Base-by-base conservation (phyloP, 331 rosid genomes). In the Quercus tomentella region DNA sequence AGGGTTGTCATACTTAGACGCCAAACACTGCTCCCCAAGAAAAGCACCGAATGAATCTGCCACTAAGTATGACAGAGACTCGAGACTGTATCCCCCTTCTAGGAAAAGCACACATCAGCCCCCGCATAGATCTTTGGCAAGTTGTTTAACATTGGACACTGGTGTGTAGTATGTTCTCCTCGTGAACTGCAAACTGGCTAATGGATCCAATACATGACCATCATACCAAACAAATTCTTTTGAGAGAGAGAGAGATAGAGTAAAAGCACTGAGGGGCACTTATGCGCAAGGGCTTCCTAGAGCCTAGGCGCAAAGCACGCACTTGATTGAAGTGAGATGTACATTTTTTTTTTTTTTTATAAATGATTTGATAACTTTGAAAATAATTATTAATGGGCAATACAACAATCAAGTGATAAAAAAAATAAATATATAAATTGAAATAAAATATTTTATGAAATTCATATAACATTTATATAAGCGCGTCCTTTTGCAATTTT, bases 91-190 rank as follows among this genome's bases (percentile, higher is more conserved):
- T 9, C 97, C 96, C 76, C 97, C 94, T 83, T 92, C 97, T 84
- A 94, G 87, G 83, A 92, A 94, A 74, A 92, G 92, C 75, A 91
- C 94, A 57, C 95, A 94, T n/a, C 94, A 85, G 3, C 98, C 98
- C 1, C 89, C 87, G 21, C 97, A 94, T 63, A 92, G 77, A 49
- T 90, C 91, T 81, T 74, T 91, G 41, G 97, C 94, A 20, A 94
- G 91, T 83, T 90, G 96, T 72, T 86, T 91, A 43, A 92, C 89
- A 22, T 82, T 82, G 72, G 91, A 92, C 6, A 96, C 91, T 16
- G 91, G 89, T 93, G 80, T 88, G 96, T 90, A 92, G 82, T 91
- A 90, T 71, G 97, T 92, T 82, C 94, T 97, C 0, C 97, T 94
- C 25, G 97, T 94, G 70, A 85, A 91, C 80, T 91, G 96, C 62